Percentiles rank a stretch among this genome's conserved stretches.
Conservation (phyloP, 2,329 filamentous ascomycete genomes). For the Colletotrichum godetiae region DNA sequence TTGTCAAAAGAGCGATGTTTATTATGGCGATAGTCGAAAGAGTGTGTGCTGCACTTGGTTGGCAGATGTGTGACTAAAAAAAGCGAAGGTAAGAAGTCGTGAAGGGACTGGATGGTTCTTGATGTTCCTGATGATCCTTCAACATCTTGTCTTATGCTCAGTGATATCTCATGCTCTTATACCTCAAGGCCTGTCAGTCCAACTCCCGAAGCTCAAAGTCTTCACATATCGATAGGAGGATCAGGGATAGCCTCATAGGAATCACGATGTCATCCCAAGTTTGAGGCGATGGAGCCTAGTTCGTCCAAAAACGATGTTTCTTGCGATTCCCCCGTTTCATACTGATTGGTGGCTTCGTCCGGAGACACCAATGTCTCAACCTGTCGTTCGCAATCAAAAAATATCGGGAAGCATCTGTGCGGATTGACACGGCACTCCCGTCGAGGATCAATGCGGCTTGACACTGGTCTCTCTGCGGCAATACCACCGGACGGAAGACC, state of each 20-base stretch:
- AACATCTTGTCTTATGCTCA: not conserved
- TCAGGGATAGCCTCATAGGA: not conserved
- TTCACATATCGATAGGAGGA: not conserved
- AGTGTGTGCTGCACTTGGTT: not conserved
- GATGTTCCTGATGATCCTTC: not conserved
- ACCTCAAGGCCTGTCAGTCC: not conserved
- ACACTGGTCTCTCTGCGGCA: constrained; percentile 9
- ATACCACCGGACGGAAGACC: constrained; percentile 8
- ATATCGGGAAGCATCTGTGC: not conserved
- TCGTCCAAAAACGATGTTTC: constrained; percentile 26
- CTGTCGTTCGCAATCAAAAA: constrained; percentile 8
- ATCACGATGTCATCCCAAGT: constrained; percentile 15
- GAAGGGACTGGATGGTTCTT: not conserved
- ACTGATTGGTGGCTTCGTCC: constrained; percentile 30
- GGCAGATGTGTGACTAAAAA: not conserved
- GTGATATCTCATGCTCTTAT: constrained; percentile 17
- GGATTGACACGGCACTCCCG: not conserved
- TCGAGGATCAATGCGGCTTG: not conserved
- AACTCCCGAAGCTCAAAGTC: not conserved
- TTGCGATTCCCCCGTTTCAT: constrained; percentile 29
- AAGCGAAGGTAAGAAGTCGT: not conserved
- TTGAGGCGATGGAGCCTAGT: not conserved
- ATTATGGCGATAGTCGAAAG: not conserved
- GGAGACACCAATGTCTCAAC: constrained; percentile 18
- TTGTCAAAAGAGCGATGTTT: not conserved